Base-by-base conservation (phyloP, 345 rosid genomes). In the Salix purpurea region DNA sequence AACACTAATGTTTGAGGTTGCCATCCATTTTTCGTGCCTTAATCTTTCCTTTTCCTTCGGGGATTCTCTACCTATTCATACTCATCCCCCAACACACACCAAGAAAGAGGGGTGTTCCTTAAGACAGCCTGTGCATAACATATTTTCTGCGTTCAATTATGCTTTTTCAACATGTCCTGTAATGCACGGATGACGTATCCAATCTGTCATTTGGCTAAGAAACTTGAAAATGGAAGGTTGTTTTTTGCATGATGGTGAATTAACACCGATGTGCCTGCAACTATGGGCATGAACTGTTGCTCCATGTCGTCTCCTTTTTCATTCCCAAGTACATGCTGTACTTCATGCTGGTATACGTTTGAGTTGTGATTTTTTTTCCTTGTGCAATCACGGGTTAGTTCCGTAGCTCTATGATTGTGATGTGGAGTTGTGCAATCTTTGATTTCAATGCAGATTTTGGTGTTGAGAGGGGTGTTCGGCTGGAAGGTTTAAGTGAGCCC, bases 391-490 rank as follows among this genome's bases (percentile, higher is more conserved):
- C 69, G 26, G 19, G 7, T 58, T 14, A 19, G 21, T 70, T 30
- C n/a, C 4, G n/a, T 14, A 1, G 32, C 39, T 58, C 6, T 58
- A 28, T 56, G 14, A 24, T 3, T 70, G 68, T 77, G 19, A 18
- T 24, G 5, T 50, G 14, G 28, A 44, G 24, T 6, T 37, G 18
- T 50, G 13, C 9, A 13, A 50, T 62, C 44, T 64, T 77, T 65
- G 60, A 26, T 65, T 40, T 83, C 42, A 65, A 13, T 68, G 32
- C 83, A 92, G 92, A 89, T 84, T 85, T 84, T 87, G 92, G 94
- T 40, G 86, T 90, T 30, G 94, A 92, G 89, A 90, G 83, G 80
- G 89, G 90, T 48, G 69, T 90, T 72, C 86, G 72, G 58, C 84
- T 92, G 87, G 88, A 88, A 77, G 92, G 97, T 67, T 77, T 86